phyloP scores from a whole-genome alignment of 2,329 filamentous ascomycete species.

The Scedosporium minutisporum region DNA sequence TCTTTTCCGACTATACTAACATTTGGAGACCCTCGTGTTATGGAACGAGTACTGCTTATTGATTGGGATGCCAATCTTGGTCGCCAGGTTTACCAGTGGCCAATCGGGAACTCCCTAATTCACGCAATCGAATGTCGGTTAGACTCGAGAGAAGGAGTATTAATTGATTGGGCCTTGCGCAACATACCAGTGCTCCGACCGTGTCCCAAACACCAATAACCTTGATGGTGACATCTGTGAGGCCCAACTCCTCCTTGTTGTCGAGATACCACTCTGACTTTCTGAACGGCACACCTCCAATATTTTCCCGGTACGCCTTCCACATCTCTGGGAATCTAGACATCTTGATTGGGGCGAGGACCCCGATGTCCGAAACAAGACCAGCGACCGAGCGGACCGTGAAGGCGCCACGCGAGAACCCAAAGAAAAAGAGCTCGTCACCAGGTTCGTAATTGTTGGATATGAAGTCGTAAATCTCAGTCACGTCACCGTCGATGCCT shows the following conservation, averaged over 20 bases:
- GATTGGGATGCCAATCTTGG: constrained; percentile 22
- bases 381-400: constrained; percentile 19
- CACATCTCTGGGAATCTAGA: constrained; percentile 8
- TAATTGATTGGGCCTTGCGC: background rate
- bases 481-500: background rate
- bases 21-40: constrained; percentile 8
- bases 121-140: background rate
- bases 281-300: background rate
- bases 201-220: constrained; percentile 36
- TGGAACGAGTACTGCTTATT: constrained; percentile 8
- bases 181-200: constrained; percentile 18
- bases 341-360: constrained; percentile 15
- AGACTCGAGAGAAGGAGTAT: too few species aligned
- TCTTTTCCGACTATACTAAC: background rate
- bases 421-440: constrained; percentile 21
- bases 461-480: constrained; percentile 22
- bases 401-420: constrained; percentile 22
- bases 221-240: background rate
- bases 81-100: background rate
- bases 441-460: constrained; percentile 24
- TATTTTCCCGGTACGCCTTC: background rate
- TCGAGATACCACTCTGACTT: constrained; percentile 1
- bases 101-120: background rate
- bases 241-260: background rate
- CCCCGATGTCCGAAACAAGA: constrained; percentile 17